Evolutionary conservation across 345 rosid species (phyloP).

Genomic region (Viola odorata): DNA sequence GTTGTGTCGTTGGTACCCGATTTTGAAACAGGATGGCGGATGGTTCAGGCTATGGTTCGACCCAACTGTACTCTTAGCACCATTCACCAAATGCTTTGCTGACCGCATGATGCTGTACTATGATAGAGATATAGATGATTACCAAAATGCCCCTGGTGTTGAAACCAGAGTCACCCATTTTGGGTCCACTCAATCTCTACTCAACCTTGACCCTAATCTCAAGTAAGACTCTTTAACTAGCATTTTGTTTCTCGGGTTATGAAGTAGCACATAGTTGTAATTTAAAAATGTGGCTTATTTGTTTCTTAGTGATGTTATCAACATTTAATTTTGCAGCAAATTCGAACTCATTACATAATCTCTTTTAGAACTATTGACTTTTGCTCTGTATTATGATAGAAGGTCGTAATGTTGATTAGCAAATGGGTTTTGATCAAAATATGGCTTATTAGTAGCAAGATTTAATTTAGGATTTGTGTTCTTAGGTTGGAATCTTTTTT

Average conservation of each 20-base stretch:
- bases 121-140: constrained; percentile 56
- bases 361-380: too few species aligned
- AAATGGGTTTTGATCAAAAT: too few species aligned
- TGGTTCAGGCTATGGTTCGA: constrained; percentile 96
- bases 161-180: constrained; percentile 57
- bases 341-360: too few species aligned
- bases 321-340: too few species aligned
- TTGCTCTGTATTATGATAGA: too few species aligned
- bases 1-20: constrained; percentile 55
- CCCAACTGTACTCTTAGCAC: constrained; percentile 49
- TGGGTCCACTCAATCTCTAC: constrained; percentile 72
- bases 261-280: neutral
- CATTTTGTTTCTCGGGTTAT: neutral
- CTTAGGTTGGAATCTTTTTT: too few species aligned
- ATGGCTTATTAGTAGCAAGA: too few species aligned
- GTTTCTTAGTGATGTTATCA: too few species aligned
- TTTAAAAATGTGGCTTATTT: too few species aligned
- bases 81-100: constrained; percentile 68
- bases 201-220: constrained; percentile 59
- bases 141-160: constrained; percentile 64
- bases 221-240: constrained; percentile 34
- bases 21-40: constrained; percentile 42
- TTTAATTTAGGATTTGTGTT: too few species aligned
- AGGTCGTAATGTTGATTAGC: too few species aligned
- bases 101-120: constrained; percentile 70